phyloP scores from a whole-genome alignment of 768 basidiomycete genomes.

The Russula sp. region DNA sequence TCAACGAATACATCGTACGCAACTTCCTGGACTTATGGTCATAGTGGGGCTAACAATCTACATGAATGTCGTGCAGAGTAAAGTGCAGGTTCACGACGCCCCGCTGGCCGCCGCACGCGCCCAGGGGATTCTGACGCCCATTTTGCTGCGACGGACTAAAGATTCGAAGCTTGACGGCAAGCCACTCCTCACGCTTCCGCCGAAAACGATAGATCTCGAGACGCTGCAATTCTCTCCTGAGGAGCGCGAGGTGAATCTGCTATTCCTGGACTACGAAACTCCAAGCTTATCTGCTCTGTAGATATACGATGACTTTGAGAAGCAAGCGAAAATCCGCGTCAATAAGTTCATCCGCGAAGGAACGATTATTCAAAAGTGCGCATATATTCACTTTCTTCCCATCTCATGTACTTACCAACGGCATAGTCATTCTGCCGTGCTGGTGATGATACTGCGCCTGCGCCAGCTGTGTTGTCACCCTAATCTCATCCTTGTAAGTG shows the following conservation, averaged over 20 bases:
- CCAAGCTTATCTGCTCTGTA: constrained; percentile 22
- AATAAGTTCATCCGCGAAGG: constrained; percentile 56
- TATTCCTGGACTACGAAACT: not conserved
- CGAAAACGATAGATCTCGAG: constrained; percentile 54
- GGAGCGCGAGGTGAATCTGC: constrained; percentile 49
- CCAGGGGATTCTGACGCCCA: constrained; percentile 58
- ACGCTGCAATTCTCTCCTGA: constrained; percentile 57
- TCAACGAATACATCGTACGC: constrained; percentile 51
- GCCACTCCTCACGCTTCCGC: constrained; percentile 58
- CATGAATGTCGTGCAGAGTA: constrained; percentile 35
- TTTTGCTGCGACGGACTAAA: constrained; percentile 72
- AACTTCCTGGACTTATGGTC: not conserved
- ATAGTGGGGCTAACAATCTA: not conserved
- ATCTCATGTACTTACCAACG: constrained; percentile 1
- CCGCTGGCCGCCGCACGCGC: constrained; percentile 61
- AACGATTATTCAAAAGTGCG: constrained; percentile 69
- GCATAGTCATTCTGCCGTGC: constrained; percentile 41
- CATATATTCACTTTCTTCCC: constrained; percentile 12
- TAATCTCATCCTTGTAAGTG: constrained; percentile 55
- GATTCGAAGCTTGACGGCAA: constrained; percentile 58
- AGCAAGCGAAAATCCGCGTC: constrained; percentile 45
- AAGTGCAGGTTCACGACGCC: constrained; percentile 50
- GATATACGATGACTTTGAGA: constrained; percentile 57
- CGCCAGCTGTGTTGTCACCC: constrained; percentile 73
- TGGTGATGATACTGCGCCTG: constrained; percentile 67